Base-by-base conservation (phyloP, 345 rosid genomes). In the Xanthoceras sorbifolium region DNA sequence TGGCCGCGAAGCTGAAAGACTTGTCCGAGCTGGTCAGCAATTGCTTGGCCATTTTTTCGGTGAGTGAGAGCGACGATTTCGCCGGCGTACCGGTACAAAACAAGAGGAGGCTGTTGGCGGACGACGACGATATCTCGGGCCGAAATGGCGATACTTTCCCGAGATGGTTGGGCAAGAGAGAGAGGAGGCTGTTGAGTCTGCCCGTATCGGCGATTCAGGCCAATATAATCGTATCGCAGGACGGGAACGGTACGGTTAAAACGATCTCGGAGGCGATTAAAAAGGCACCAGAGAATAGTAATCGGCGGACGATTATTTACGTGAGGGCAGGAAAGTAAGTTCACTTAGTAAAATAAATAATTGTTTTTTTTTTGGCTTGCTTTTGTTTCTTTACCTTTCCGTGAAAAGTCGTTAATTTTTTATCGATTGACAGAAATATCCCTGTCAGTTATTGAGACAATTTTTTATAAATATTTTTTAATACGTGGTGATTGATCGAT, bases 281-380 rank as follows among this genome's bases (percentile, higher is more conserved):
- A 86, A 90, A 84, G 78, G 97, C 90, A 76, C 97, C 98, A 42
- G 90, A 92, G 80, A 55, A 82, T 55, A 92, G 94, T 38, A 68
- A 44, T 40, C 92, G 92, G 78, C 93, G 99, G 72, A 86, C 82
- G 36, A 84, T 96, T 40, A 96, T 96, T 74, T 92, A 92, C 84
- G 97, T 96, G 66, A 89, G 69, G 82, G 98, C 99, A 76, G 99
- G 99, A 80, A 92, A 93, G 99, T 96, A 88, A 82, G 78, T 11
- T 77, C 5, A 0, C 4, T 29, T 2, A n/a, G 15, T 55, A 52
- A 25, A 52, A 48, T 9, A 5, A 67, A 7, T 32, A n/a, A n/a
- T n/a, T n/a, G 54, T 25, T 25, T 4, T 23, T 15, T 48, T 64
- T 64, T 31, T 20, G 52, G 36, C 44, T 40, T 40, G 46, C 46